Conservation (phyloP, 1,139 yeast species). For the Sugiyamaella paludigena region DNA sequence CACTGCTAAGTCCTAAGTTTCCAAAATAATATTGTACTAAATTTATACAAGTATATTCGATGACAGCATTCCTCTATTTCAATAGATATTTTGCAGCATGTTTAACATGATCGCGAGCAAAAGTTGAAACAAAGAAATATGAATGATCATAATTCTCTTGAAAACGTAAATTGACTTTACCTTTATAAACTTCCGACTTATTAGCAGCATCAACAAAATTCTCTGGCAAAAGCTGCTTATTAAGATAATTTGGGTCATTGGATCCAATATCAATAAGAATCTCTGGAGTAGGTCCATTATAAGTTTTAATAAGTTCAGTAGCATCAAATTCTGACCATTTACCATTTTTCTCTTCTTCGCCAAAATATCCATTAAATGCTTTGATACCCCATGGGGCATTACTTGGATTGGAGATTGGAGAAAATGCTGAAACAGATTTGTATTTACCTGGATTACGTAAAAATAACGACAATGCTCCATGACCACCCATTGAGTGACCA, state of each 20-base stretch:
- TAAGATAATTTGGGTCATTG: conserved; percentile 64
- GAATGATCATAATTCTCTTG: conserved; percentile 91
- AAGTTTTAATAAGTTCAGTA: conserved; percentile 59
- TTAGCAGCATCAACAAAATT: conserved; percentile 61
- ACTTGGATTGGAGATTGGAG: conserved; percentile 83
- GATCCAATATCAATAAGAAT: conserved; percentile 85
- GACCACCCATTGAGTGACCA: conserved; percentile 99
- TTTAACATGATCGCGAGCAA: conserved; percentile 79
- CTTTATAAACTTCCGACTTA: conserved; percentile 55
- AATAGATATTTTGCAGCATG: conserved; percentile 75
- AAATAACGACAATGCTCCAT: conserved; percentile 82
- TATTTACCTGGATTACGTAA: conserved; percentile 71
- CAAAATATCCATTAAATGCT: conserved; percentile 76
- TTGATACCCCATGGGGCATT: conserved; percentile 83
- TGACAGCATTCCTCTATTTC: not conserved
- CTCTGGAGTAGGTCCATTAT: conserved; percentile 52
- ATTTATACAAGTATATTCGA: not conserved
- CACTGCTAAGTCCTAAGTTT: too few species aligned
- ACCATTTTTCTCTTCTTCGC: conserved; percentile 47
- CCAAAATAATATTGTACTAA: not conserved
- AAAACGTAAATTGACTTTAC: conserved; percentile 55
- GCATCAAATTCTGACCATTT: conserved; percentile 82
- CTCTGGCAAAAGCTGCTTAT: conserved; percentile 77
- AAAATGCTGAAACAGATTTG: conserved; percentile 83
- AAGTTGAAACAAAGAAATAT: conserved; percentile 78